These are phyloP conservation scores for Chalaropsis thielavioides DNA, from an alignment of 2,329 filamentous ascomycete species.

Conservation along the genomic window DNA sequence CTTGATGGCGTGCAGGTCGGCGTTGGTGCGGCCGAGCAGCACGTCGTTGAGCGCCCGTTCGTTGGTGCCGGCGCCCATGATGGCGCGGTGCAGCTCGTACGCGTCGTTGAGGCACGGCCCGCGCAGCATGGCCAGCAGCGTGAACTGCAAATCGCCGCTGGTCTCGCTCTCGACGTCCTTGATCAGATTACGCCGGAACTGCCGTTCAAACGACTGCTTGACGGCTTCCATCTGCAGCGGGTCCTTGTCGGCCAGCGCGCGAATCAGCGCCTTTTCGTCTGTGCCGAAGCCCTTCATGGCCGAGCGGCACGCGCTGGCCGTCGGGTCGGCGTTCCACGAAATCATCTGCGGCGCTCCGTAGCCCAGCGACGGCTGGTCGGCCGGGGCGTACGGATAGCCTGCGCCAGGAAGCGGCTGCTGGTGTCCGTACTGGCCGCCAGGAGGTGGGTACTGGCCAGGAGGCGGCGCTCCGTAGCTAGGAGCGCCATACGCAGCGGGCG, in stretches of 20 bases:
- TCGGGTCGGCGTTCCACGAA: conserved; percentile 49
- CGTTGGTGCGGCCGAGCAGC: conserved; percentile 68
- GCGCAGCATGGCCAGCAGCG: conserved; percentile 57
- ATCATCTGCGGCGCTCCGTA: conserved; percentile 61
- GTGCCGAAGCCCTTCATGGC: conserved; percentile 95
- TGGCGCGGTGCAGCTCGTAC: conserved; percentile 52
- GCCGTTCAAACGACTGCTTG: conserved; percentile 49
- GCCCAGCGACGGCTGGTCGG: conserved; percentile 45
- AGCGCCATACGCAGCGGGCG: conserved; percentile 16
- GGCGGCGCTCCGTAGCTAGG: conserved; percentile 28
- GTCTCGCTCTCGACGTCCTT: conserved; percentile 68
- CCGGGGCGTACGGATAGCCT: conserved; percentile 26
- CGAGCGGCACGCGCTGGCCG: conserved; percentile 57
- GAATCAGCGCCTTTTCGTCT: conserved; percentile 64
- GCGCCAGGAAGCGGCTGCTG: conserved; percentile 19
- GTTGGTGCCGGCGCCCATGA: conserved; percentile 73
- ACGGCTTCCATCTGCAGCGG: conserved; percentile 62
- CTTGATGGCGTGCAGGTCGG: conserved; percentile 80
- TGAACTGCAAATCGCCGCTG: conserved; percentile 57
- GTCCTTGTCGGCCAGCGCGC: conserved; percentile 55
- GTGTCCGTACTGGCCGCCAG: conserved; percentile 23
- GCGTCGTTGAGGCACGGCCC: conserved; percentile 71
- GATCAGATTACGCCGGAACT: conserved; percentile 53
- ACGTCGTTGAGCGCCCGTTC: conserved; percentile 77
- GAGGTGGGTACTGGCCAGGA: conserved; percentile 21